Conservation (phyloP, 2,329 filamentous ascomycete species). For the Emericellopsis atlantica region DNA sequence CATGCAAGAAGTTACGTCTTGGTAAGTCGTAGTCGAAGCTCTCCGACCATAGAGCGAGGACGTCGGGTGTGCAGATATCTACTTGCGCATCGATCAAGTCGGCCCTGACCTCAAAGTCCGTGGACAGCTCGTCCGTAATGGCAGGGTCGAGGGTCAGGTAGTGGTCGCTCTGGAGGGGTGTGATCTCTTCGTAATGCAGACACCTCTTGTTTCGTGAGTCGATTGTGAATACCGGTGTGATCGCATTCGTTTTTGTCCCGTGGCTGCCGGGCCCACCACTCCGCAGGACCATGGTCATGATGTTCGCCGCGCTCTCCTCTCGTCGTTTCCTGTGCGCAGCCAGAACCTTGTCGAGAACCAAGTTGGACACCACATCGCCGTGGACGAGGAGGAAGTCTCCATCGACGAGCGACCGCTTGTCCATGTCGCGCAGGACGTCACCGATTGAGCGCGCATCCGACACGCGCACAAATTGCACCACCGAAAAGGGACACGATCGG, state of each 20-base stretch:
- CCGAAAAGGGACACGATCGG: slow-evolving; percentile 54
- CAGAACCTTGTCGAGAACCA: slow-evolving; percentile 70
- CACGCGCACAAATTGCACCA: slow-evolving; percentile 75
- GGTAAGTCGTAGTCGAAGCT: slow-evolving; percentile 95
- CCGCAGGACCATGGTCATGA: slow-evolving; percentile 91
- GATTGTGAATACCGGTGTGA: slow-evolving; percentile 75
- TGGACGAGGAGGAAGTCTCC: slow-evolving; percentile 90
- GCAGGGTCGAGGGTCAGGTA: slow-evolving; percentile 65
- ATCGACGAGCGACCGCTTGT: slow-evolving; percentile 71
- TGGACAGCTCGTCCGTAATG: slow-evolving; percentile 55
- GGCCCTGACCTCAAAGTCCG: slow-evolving; percentile 69
- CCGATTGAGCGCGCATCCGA: slow-evolving; percentile 74
- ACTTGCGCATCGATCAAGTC: slow-evolving; percentile 91
- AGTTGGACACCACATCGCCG: slow-evolving; percentile 83
- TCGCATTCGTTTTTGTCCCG: slow-evolving; percentile 59
- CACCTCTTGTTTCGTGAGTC: slow-evolving; percentile 71
- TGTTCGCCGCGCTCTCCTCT: slow-evolving; percentile 78
- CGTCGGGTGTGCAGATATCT: slow-evolving; percentile 94
- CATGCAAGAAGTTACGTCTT: slow-evolving; percentile 77
- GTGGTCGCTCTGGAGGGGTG: slow-evolving; percentile 51
- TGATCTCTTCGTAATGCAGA: slow-evolving; percentile 88
- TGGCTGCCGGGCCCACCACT: slow-evolving; percentile 52
- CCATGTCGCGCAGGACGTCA: slow-evolving; percentile 88
- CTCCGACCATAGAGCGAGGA: slow-evolving; percentile 89
- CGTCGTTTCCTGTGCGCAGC: slow-evolving; percentile 70